These are phyloP conservation scores for Geum urbanum DNA, from an alignment of 306 rosid genomes.

Conservation along the genomic window DNA sequence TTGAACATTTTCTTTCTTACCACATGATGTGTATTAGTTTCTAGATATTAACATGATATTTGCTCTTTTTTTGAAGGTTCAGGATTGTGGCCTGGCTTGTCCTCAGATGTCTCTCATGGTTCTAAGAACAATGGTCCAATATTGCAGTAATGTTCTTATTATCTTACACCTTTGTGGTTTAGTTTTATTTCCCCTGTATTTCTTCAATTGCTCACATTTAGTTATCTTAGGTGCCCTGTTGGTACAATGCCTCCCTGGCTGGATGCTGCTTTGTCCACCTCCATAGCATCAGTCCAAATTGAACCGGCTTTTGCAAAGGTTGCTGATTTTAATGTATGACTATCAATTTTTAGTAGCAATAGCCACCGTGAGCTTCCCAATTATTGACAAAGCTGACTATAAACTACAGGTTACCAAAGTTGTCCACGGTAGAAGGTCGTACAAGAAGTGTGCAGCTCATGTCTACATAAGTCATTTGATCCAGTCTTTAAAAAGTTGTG, in stretches of 20 bases:
- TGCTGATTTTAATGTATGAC: background rate
- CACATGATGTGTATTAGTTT: background rate
- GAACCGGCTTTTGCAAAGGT: conserved; percentile 30
- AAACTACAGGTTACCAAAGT: conserved; percentile 36
- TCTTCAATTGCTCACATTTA: conserved; percentile 6
- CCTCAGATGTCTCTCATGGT: conserved; percentile 18
- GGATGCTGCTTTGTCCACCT: conserved; percentile 17
- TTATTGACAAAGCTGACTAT: conserved; percentile 12
- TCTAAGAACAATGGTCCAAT: conserved; percentile 18
- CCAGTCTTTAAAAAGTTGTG: conserved; percentile 30
- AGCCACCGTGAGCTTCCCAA: background rate
- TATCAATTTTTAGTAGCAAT: background rate
- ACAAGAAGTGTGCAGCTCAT: conserved; percentile 68
- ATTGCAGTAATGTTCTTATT: conserved; percentile 19
- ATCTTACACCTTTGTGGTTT: conserved; percentile 11
- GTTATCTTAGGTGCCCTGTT: conserved; percentile 29
- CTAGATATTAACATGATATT: background rate
- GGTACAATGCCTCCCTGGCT: conserved; percentile 31
- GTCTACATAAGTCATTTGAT: conserved; percentile 58
- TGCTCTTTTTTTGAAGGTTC: conserved; percentile 25
- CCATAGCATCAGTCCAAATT: conserved; percentile 21
- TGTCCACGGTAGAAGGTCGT: conserved; percentile 21
- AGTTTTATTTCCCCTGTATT: background rate
- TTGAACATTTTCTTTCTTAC: background rate
- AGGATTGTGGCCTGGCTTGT: conserved; percentile 40